Conservation (phyloP, 2,329 filamentous ascomycete genomes). For the Thielaviopsis euricoi region DNA sequence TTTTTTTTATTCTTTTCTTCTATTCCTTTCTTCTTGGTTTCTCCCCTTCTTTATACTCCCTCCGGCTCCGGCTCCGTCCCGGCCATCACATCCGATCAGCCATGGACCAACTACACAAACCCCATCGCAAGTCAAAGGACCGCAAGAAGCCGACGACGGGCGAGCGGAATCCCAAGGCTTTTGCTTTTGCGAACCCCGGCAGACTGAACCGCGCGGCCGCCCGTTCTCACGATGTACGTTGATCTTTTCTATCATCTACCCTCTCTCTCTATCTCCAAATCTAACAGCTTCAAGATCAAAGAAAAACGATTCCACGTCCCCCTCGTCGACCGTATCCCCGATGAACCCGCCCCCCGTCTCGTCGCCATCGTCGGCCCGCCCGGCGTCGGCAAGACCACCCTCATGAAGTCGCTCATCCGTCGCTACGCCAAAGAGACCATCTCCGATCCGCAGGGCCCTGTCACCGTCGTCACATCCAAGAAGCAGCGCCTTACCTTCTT, state of each 20-base stretch:
- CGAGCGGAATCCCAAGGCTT: slow-evolving; percentile 77
- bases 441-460: slow-evolving; percentile 72
- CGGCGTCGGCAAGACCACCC: slow-evolving; percentile 86
- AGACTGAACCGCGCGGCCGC: slow-evolving; percentile 61
- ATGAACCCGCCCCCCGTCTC: slow-evolving; percentile 84
- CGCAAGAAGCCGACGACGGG: slow-evolving; percentile 53
- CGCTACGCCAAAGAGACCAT: slow-evolving; percentile 93
- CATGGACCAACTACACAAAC: slow-evolving; percentile 71
- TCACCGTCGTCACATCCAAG: slow-evolving; percentile 94
- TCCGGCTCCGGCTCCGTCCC: too few species aligned
- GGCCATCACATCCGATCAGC: slow-evolving; percentile 27
- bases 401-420: slow-evolving; percentile 85
- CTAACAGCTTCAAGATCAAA: slow-evolving; percentile 48
- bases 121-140: slow-evolving; percentile 74
- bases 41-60: neutral
- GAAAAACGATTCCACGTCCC: slow-evolving; percentile 95
- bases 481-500: slow-evolving; percentile 86
- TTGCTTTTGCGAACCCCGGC: slow-evolving; percentile 68
- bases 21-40: too few species aligned
- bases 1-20: neutral
- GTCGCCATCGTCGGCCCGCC: slow-evolving; percentile 91
- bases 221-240: slow-evolving; percentile 50
- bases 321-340: slow-evolving; percentile 84
- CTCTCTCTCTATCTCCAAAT: neutral
- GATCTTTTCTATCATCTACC: neutral